These are phyloP conservation scores for Botryotinia convoluta DNA, from an alignment of 2,329 filamentous ascomycete species.

Conservation along the genomic window DNA sequence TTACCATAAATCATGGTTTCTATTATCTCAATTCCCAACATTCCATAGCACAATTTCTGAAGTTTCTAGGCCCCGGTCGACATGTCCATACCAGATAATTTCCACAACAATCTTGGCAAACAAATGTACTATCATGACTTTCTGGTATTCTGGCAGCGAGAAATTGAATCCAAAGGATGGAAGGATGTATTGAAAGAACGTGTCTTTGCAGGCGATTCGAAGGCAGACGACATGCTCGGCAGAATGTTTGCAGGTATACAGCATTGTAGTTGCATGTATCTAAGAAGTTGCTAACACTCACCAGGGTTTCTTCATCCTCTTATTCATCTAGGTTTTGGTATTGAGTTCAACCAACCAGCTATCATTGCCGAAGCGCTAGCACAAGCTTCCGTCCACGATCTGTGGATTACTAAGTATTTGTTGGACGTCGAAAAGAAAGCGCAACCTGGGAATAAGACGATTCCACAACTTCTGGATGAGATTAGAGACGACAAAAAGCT, in stretches of 20 bases:
- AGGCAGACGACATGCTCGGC: conserved; percentile 65
- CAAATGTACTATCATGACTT: conserved; percentile 69
- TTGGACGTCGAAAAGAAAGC: conserved; percentile 50
- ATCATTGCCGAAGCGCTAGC: conserved; percentile 79
- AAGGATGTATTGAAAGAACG: conserved; percentile 61
- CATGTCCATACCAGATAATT: conserved; percentile 48
- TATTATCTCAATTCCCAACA: not conserved
- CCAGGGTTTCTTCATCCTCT: conserved; percentile 72
- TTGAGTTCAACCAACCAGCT: conserved; percentile 79
- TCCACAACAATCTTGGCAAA: conserved; percentile 60
- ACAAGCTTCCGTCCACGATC: conserved; percentile 67
- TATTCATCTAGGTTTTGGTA: conserved; percentile 80
- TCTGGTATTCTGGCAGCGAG: conserved; percentile 69
- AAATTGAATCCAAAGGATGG: conserved; percentile 66
- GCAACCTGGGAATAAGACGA: conserved; percentile 41
- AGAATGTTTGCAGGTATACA: conserved; percentile 62
- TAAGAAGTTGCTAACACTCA: not conserved
- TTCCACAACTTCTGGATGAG: conserved; percentile 61
- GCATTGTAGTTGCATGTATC: not conserved
- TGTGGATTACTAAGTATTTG: conserved; percentile 54
- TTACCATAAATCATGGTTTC: not conserved
- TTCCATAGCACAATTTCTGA: conserved; percentile 36
- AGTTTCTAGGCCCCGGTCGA: conserved; percentile 43
- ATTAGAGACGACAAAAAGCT: conserved; percentile 58
- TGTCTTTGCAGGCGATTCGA: conserved; percentile 63